phyloP scores from a whole-genome alignment of 2,329 filamentous ascomycete species.

The Botryotinia narcissicola region DNA sequence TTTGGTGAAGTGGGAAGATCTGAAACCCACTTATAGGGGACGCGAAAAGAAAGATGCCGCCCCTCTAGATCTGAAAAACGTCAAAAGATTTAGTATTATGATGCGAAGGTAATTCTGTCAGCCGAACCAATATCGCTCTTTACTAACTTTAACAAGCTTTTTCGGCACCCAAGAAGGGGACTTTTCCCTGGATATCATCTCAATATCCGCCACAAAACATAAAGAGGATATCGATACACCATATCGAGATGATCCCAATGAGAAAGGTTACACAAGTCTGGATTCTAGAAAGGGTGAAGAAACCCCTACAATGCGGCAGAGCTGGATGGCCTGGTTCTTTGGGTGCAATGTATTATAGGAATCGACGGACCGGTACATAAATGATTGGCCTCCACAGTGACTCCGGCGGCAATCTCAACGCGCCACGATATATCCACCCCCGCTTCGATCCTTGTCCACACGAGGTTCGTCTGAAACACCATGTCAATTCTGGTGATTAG shows the following conservation, averaged over 20 bases:
- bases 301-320: slow-evolving; percentile 2
- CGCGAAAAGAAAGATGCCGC: slow-evolving; percentile 58
- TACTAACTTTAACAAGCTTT: slow-evolving; percentile 54
- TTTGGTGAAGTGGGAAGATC: slow-evolving; percentile 60
- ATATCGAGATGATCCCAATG: slow-evolving; percentile 29
- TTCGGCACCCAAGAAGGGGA: slow-evolving; percentile 71
- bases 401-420: slow-evolving; percentile 1
- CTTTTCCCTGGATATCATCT: slow-evolving; percentile 57
- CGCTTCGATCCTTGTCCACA: slow-evolving; percentile 10
- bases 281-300: not conserved
- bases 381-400: slow-evolving; percentile 2
- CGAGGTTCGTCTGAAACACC: not conserved
- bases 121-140: slow-evolving; percentile 17
- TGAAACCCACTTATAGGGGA: slow-evolving; percentile 73
- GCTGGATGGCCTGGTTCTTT: slow-evolving; percentile 23
- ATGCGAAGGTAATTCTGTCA: slow-evolving; percentile 65
- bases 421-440: not conserved
- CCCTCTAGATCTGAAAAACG: slow-evolving; percentile 55
- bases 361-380: slow-evolving; percentile 6
- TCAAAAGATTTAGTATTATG: slow-evolving; percentile 74
- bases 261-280: not conserved
- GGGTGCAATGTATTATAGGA: slow-evolving; percentile 19
- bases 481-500: not conserved
- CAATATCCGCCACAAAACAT: slow-evolving; percentile 49
- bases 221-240: slow-evolving; percentile 12